These are phyloP conservation scores for Myriosclerotinia scirpicola DNA, from an alignment of 2,329 filamentous ascomycete genomes.

Conservation along the genomic window DNA sequence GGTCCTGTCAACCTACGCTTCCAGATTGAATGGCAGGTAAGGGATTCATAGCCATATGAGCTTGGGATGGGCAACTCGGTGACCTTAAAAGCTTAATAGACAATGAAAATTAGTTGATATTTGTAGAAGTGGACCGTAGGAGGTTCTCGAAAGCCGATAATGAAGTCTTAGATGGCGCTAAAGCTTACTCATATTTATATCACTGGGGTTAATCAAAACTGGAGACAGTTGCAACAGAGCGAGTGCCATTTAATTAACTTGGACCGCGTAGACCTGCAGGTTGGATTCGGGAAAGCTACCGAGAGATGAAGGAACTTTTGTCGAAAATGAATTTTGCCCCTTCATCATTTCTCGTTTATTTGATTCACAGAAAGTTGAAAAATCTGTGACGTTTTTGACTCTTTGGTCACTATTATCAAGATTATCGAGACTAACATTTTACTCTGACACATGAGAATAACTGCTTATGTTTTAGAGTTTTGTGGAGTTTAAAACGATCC, in stretches of 20 bases:
- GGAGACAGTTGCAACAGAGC: background rate
- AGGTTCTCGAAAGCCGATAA: conserved; percentile 1
- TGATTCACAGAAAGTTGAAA: background rate
- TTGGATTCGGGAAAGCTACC: background rate
- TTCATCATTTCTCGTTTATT: conserved; percentile 19
- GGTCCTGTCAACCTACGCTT: background rate
- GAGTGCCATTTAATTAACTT: background rate
- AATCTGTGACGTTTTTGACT: background rate
- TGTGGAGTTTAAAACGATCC: background rate
- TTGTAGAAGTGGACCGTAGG: background rate
- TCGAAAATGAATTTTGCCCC: background rate
- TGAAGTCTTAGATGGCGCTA: conserved; percentile 7
- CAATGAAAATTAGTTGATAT: background rate
- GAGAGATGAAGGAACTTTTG: conserved; percentile 1
- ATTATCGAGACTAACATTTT: conserved; percentile 1
- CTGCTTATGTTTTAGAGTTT: background rate
- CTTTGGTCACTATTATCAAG: background rate
- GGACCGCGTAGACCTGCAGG: background rate
- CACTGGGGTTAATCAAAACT: conserved; percentile 1
- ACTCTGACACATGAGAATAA: background rate
- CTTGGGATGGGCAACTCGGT: background rate
- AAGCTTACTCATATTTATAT: background rate
- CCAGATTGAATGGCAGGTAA: background rate
- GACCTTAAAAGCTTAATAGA: background rate
- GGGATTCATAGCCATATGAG: background rate